Conservation (phyloP, 2,329 filamentous ascomycete species). For the Trichoderma sp. region DNA sequence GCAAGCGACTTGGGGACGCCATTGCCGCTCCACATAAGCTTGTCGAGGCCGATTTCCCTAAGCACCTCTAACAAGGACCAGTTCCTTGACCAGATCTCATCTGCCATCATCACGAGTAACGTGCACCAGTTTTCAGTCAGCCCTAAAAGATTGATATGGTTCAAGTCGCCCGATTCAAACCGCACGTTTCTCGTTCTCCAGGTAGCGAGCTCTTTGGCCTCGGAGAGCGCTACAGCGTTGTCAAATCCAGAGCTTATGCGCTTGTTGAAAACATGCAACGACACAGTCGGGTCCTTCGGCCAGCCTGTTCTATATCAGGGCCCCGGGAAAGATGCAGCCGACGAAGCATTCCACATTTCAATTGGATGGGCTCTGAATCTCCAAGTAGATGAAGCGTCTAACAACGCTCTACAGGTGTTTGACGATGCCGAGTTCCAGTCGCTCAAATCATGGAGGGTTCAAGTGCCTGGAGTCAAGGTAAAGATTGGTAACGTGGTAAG, state of each 20-base stretch:
- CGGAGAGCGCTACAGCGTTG: conserved; percentile 32
- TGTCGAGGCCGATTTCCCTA: conserved; percentile 80
- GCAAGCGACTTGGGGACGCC: conserved; percentile 75
- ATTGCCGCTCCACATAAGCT: conserved; percentile 83
- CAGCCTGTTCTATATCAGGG: conserved; percentile 71
- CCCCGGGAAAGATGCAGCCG: conserved; percentile 31
- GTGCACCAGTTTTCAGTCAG: conserved; percentile 42
- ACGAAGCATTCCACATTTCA: conserved; percentile 76
- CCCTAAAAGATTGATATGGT: conserved; percentile 49
- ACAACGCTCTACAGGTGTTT: conserved; percentile 34
- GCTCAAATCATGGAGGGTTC: conserved; percentile 50
- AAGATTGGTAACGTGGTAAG: conserved; percentile 74
- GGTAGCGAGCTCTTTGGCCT: conserved; percentile 44
- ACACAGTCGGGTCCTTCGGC: conserved; percentile 56
- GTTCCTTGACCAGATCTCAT: conserved; percentile 62
- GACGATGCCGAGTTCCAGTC: conserved; percentile 31
- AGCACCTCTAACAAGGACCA: conserved; percentile 68
- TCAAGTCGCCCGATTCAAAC: conserved; percentile 57
- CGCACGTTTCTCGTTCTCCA: conserved; percentile 84
- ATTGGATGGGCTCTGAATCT: conserved; percentile 77
- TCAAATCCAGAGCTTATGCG: conserved; percentile 57
- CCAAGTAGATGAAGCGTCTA: conserved; percentile 46
- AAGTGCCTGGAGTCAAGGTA: conserved; percentile 64
- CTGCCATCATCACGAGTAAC: conserved; percentile 39
- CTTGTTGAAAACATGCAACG: conserved; percentile 70